phyloP scores from a whole-genome alignment of 2,329 filamentous ascomycete species.

The Dactylellina drechsleri region DNA sequence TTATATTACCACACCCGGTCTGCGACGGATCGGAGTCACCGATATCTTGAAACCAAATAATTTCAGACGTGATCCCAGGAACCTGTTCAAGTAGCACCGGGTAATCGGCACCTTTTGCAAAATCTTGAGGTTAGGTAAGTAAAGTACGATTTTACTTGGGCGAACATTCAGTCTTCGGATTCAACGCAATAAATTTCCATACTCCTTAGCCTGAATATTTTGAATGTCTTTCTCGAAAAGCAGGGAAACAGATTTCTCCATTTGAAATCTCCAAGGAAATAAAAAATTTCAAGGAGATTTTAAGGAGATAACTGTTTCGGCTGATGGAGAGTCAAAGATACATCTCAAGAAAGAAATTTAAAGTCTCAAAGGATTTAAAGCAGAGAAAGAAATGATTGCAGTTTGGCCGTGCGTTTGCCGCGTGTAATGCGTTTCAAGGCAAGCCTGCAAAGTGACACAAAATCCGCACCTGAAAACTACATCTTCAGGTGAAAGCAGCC shows the following conservation, averaged over 20 bases:
- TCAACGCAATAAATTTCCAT: not conserved
- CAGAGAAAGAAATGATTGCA: too few species aligned
- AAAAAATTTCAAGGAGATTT: too few species aligned
- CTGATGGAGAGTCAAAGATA: not conserved
- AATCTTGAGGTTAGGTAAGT: too few species aligned
- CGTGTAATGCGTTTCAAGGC: not conserved
- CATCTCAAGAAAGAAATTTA: too few species aligned
- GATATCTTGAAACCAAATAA: not conserved
- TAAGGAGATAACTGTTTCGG: not conserved
- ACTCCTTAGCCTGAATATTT: not conserved
- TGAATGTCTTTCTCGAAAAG: not conserved
- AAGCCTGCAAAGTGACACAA: constrained; percentile 8
- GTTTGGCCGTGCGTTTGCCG: constrained; percentile 31
- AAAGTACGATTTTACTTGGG: not conserved
- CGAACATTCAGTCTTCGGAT: constrained; percentile 9
- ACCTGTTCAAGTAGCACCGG: constrained; percentile 3
- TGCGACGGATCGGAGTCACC: not conserved
- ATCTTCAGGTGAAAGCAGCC: not conserved
- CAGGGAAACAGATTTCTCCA: not conserved
- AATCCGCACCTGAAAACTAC: constrained; percentile 2
- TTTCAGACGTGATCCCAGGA: not conserved
- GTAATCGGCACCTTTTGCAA: constrained; percentile 27
- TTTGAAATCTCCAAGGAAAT: not conserved
- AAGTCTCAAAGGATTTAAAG: too few species aligned
- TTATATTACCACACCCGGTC: too few species aligned